Conservation (phyloP, 805 yeast genomes). For the Ogataea neopini region DNA sequence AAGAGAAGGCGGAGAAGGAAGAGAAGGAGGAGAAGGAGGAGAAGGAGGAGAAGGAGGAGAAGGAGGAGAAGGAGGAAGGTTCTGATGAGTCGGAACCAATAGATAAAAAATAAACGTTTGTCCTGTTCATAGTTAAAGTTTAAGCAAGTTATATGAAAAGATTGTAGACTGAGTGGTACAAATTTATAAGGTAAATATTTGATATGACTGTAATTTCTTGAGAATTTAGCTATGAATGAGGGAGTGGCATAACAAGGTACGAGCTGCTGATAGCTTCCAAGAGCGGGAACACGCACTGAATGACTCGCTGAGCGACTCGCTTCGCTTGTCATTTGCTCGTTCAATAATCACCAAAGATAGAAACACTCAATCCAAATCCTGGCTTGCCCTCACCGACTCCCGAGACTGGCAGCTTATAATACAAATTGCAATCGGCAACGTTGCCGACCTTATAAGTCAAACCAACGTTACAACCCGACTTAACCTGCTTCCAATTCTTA, state of each 20-base stretch:
- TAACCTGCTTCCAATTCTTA: conserved; percentile 12
- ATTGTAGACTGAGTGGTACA: too few species aligned
- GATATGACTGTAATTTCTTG: too few species aligned
- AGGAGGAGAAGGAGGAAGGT: neutral
- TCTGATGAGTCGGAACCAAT: neutral
- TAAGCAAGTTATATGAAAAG: neutral
- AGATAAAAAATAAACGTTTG: conserved; percentile 5
- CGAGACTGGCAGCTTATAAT: conserved; percentile 60
- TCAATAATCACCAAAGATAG: conserved; percentile 29
- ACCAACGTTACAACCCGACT: conserved; percentile 49
- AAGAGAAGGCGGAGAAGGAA: neutral
- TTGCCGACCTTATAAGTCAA: conserved; percentile 60
- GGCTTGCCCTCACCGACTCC: conserved; percentile 49
- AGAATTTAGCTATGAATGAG: too few species aligned
- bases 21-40: neutral
- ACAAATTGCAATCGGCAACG: conserved; percentile 63
- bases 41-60: neutral
- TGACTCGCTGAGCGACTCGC: too few species aligned
- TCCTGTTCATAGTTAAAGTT: conserved; percentile 16
- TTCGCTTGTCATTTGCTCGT: too few species aligned
- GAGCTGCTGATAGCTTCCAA: too few species aligned
- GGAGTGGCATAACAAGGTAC: too few species aligned
- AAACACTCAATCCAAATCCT: conserved; percentile 46
- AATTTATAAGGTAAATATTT: too few species aligned
- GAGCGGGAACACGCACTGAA: too few species aligned